Percentiles rank a stretch among this genome's conserved stretches.
These are phyloP conservation scores for Rhizopus sp. DNA, from an alignment of 371 early-diverging fungal genomes.

Conservation along the genomic window DNA sequence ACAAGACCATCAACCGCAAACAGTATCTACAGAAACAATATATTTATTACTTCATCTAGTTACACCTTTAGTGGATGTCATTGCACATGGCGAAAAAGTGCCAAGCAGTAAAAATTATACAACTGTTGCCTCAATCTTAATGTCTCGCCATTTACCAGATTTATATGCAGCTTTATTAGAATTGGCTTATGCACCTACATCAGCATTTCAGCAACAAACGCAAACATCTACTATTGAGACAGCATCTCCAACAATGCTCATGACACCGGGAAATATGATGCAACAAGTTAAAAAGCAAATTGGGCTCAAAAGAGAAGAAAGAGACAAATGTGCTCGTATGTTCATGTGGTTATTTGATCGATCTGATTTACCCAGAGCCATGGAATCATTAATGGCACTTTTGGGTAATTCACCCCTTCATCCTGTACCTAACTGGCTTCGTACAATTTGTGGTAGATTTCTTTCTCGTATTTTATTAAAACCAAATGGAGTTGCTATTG, in stretches of 20 bases:
- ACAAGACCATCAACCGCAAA: no score
- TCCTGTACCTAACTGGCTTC: conserved; percentile 64
- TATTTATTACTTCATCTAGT: conserved; percentile 7
- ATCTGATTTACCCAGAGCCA: conserved; percentile 54
- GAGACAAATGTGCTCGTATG: conserved; percentile 52
- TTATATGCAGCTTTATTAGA: conserved; percentile 67
- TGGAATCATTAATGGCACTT: conserved; percentile 68
- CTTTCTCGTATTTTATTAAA: conserved; percentile 63
- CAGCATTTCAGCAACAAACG: background rate
- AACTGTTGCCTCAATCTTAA: conserved; percentile 58
- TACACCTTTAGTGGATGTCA: conserved; percentile 30
- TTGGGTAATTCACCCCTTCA: conserved; percentile 55
- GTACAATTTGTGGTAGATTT: conserved; percentile 64
- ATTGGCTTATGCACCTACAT: conserved; percentile 62
- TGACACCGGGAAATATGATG: conserved; percentile 16
- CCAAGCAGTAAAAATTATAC: conserved; percentile 48
- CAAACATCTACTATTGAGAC: no score
- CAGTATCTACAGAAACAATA: conserved; percentile 8
- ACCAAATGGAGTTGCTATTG: conserved; percentile 62
- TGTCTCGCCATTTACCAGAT: conserved; percentile 60
- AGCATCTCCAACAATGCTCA: no score
- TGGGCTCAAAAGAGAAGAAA: conserved; percentile 32
- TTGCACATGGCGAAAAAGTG: conserved; percentile 24
- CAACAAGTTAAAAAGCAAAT: conserved; percentile 17
- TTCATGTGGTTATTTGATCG: conserved; percentile 52